These are phyloP conservation scores for Diplodia intermedia DNA, from an alignment of 2,329 filamentous ascomycete species.

Conservation along the genomic window DNA sequence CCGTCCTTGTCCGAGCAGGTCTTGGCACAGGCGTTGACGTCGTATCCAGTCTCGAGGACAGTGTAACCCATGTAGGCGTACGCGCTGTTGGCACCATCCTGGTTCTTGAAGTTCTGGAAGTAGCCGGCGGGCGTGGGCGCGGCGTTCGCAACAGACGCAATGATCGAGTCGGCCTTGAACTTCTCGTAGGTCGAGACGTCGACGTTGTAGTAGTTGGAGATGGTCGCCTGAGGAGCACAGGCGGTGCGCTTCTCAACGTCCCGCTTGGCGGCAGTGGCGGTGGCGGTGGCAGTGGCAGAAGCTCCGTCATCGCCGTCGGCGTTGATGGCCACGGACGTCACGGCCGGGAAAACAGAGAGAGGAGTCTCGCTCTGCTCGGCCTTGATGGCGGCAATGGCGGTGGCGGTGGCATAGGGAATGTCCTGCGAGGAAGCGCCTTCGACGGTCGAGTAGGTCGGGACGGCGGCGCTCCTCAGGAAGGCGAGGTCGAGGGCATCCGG, in stretches of 20 bases:
- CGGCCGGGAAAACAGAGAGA: constrained; percentile 32
- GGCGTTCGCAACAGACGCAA: not conserved
- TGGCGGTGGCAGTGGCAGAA: constrained; percentile 3
- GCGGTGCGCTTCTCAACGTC: constrained; percentile 32
- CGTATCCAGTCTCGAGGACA: constrained; percentile 28
- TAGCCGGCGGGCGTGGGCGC: constrained; percentile 1
- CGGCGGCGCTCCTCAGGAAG: constrained; percentile 24
- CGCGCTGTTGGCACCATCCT: constrained; percentile 1
- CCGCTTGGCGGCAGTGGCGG: constrained; percentile 30
- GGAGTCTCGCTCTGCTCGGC: constrained; percentile 29
- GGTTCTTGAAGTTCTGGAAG: constrained; percentile 16
- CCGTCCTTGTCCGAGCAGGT: constrained; percentile 29
- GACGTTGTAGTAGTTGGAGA: constrained; percentile 21
- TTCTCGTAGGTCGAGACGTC: not conserved
- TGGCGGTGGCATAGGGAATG: constrained; percentile 27
- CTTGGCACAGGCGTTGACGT: constrained; percentile 32
- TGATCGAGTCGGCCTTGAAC: not conserved
- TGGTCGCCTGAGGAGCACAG: constrained; percentile 33
- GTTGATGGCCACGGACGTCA: constrained; percentile 27
- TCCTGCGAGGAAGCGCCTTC: constrained; percentile 27
- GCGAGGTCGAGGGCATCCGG: constrained; percentile 33
- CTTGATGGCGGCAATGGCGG: constrained; percentile 29
- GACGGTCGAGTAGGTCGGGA: constrained; percentile 33
- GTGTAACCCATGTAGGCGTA: constrained; percentile 13
- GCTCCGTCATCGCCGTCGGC: constrained; percentile 28